These are phyloP conservation scores for Yueomyces sinensis DNA, from an alignment of 805 yeast species.

Conservation along the genomic window DNA sequence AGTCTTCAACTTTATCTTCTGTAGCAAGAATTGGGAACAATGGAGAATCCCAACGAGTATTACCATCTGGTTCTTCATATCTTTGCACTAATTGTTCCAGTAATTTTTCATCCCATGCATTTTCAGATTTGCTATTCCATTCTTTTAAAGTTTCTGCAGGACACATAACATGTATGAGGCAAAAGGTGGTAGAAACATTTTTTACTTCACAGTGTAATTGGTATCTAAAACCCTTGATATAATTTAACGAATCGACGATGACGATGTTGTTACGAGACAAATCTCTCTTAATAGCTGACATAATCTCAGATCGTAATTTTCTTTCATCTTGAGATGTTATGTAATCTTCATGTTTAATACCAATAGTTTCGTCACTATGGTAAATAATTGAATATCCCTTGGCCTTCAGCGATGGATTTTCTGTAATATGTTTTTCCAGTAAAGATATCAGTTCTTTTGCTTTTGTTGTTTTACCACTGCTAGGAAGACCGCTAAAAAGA, in stretches of 20 bases:
- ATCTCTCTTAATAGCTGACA: conserved; percentile 80
- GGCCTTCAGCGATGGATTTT: conserved; percentile 24
- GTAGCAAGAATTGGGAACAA: conserved; percentile 47
- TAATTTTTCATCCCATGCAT: conserved; percentile 51
- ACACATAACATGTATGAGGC: conserved; percentile 68
- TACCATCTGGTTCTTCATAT: conserved; percentile 85
- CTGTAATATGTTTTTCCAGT: conserved; percentile 33
- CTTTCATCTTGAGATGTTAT: conserved; percentile 66
- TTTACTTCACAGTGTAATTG: conserved; percentile 92
- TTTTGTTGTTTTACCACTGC: conserved; percentile 70
- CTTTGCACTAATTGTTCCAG: conserved; percentile 63
- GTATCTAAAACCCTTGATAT: conserved; percentile 90
- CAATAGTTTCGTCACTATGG: conserved; percentile 68
- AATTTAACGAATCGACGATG: conserved; percentile 72
- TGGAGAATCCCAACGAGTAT: conserved; percentile 90
- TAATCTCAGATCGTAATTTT: conserved; percentile 67
- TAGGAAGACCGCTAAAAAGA: conserved; percentile 73
- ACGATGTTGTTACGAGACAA: conserved; percentile 58
- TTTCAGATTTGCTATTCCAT: conserved; percentile 35
- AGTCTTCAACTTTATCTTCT: conserved; percentile 33
- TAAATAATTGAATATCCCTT: conserved; percentile 42
- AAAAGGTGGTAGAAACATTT: conserved; percentile 65
- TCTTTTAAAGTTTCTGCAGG: conserved; percentile 47
- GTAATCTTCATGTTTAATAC: conserved; percentile 57
- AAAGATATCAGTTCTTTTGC: conserved; percentile 40